A percentile compares a stretch with the other conserved stretches of the same genome.
Evolutionary conservation across 176 grass and related monocot genomes (phyloP).

Genomic region (Eremochloa ophiuroides): DNA sequence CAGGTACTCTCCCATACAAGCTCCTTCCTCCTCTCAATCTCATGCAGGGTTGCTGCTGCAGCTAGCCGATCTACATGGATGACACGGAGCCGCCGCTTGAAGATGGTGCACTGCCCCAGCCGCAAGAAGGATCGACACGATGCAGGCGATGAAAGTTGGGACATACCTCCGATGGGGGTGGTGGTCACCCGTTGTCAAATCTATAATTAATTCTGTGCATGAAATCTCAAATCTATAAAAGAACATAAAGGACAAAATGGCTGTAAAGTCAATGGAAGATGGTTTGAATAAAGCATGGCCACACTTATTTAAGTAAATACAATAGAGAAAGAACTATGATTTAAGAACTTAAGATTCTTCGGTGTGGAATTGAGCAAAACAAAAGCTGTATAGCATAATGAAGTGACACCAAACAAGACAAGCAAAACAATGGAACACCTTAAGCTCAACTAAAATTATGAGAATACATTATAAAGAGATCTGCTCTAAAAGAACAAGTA

Average conservation of each 20-base stretch:
- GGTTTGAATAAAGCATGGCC: background rate
- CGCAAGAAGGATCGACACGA: no score
- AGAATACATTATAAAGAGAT: background rate
- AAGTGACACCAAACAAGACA: background rate
- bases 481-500: constrained; percentile 16
- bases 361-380: background rate
- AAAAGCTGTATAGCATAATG: background rate
- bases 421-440: background rate
- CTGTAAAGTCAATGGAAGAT: background rate
- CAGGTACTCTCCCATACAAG: no score
- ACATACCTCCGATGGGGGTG: no score
- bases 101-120: no score
- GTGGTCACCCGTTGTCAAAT: no score
- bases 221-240: background rate
- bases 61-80: no score
- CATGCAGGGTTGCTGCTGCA: no score
- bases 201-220: background rate
- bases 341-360: background rate
- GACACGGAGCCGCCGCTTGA: no score
- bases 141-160: no score
- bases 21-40: no score
- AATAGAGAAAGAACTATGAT: background rate
- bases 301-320: background rate
- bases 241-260: background rate
- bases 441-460: background rate